A percentile compares a stretch with the other conserved stretches of the same genome.
phyloP scores from a whole-genome alignment of 331 rosid genomes.

The Prunus yedoensis region DNA sequence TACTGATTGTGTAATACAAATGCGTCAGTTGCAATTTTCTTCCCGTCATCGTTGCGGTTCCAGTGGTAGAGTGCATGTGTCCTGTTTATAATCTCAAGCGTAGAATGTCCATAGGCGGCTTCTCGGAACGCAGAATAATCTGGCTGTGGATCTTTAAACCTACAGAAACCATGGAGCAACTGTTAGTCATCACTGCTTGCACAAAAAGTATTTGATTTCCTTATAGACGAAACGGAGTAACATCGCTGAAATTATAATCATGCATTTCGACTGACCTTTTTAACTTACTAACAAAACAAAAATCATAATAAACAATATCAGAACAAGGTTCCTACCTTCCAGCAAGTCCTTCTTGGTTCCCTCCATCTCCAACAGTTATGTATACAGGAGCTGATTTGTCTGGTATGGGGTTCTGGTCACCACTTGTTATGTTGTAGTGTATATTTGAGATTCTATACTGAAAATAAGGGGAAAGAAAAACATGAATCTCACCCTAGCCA shows the following conservation, averaged over 20 bases:
- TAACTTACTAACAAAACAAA: neutral
- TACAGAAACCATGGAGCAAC: conserved; percentile 28
- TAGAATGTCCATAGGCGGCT: conserved; percentile 96
- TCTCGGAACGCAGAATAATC: conserved; percentile 93
- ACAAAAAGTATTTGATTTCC: neutral
- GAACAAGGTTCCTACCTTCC: conserved; percentile 38
- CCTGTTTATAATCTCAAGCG: conserved; percentile 73
- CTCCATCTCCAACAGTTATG: conserved; percentile 97
- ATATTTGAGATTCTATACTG: conserved; percentile 85
- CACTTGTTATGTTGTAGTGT: conserved; percentile 65
- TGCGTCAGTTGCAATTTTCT: conserved; percentile 62
- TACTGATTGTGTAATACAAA: conserved; percentile 76
- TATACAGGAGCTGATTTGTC: conserved; percentile 95
- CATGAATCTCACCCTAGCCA: neutral
- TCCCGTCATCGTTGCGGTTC: conserved; percentile 98
- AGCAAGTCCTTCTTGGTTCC: conserved; percentile 99
- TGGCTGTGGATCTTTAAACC: conserved; percentile 90
- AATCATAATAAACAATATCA: neutral
- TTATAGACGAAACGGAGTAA: neutral
- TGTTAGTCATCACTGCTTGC: conserved; percentile 10
- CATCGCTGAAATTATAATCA: neutral
- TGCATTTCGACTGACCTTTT: conserved; percentile 21
- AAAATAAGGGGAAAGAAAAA: conserved; percentile 18
- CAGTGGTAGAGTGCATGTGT: conserved; percentile 94
- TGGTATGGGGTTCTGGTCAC: conserved; percentile 54